A percentile compares a stretch with the other conserved stretches of the same genome.
These are phyloP conservation scores for Arabidopsis thaliana DNA, from an alignment of 345 rosid genomes.

Conservation along the genomic window TAIR10.1 NC_003070.9:17777001-17777500, in stretches of 20 bases:
- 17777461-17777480: slow-evolving; percentile 52
- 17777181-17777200: slow-evolving; percentile 32
- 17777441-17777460: slow-evolving; percentile 50
- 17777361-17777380: slow-evolving; percentile 1
- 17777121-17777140: slow-evolving; percentile 40
- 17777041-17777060: slow-evolving; percentile 53
- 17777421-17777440: slow-evolving; percentile 44
- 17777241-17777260: slow-evolving; percentile 33
- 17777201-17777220: slow-evolving; percentile 21
- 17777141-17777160: slow-evolving; percentile 37
- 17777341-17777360: slow-evolving; percentile 11
- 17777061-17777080: slow-evolving; percentile 48
- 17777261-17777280: slow-evolving; percentile 39
- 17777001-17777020: slow-evolving; percentile 45
- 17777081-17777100: slow-evolving; percentile 49
- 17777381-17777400: slow-evolving; percentile 1
- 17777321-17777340: neutral
- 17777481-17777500: slow-evolving; percentile 44
- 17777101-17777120: slow-evolving; percentile 40
- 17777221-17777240: slow-evolving; percentile 35
- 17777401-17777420: neutral
- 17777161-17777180: slow-evolving; percentile 32
- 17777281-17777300: slow-evolving; percentile 43
- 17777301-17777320: slow-evolving; percentile 39
- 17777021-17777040: slow-evolving; percentile 49